Evolutionary conservation across 2,329 filamentous ascomycete genomes (phyloP), one percentile per base, ranked within the genome.

Genomic region (Trichophyton equinum): DNA sequence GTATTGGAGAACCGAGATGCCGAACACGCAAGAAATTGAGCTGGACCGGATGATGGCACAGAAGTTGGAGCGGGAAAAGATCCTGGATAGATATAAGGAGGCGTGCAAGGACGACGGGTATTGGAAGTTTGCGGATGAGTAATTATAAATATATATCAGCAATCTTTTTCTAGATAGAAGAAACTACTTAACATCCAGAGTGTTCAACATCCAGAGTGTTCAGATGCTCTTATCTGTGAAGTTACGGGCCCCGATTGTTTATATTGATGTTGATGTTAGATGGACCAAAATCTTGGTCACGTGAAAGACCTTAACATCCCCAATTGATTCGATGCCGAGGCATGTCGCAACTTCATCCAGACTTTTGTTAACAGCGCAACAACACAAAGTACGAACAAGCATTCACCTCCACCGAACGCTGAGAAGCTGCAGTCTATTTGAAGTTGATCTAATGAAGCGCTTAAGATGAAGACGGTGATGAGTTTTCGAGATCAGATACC

Each of bases 1-100:
- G 0, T 97, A 89, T 71, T 99, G 94, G 94, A 81, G 89, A 60
- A 82, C 87, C 1, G 92, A 95, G 66, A 95, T 99, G 71, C 91
- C 92, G 1, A 84, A 78, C 27, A 96, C 94, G 1, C 94, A 97
- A 71, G 89, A 96, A 73, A 74, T 85, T 30, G 77, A 82, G 66
- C 76, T 79, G 59, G 84, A 92, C 67, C 82, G 82, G 61, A 79
- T 81, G 62, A 84, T 85, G 69, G 87, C 87, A 0, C 79, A 78
- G n/a, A 79, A 79, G 66, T 75, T 82, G 62, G 85, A 88, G 69
- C 81, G 79, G 65, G 77, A 83, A 57, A 80, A 83, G 61, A 79
- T 96, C 1, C 81, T 85, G 65, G 85, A 89, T 68, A 82, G 91
- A 68, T 87, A 89, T 74, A 79, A 85, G 57, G 91, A 97, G 70